Evolutionary conservation across 2,329 filamentous ascomycete genomes (phyloP).

Genomic region (Dendrostoma leiphaemia): DNA sequence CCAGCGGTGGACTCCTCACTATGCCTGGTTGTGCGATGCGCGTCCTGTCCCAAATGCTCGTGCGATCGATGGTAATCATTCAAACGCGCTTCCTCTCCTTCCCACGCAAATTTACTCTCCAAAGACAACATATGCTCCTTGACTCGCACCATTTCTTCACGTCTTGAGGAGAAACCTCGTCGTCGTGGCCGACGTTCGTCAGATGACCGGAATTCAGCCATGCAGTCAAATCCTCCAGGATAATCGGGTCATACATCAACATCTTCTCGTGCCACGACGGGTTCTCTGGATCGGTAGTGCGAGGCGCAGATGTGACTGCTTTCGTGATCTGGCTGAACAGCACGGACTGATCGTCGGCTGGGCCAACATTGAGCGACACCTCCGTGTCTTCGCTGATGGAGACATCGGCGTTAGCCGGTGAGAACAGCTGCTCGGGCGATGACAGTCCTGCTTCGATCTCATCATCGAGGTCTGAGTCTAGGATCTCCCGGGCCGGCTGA

Average conservation of each 20-base stretch:
- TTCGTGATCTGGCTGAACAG: slow-evolving; percentile 54
- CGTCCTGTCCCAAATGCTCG: background rate
- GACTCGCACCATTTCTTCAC: slow-evolving; percentile 90
- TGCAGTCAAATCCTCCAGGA: slow-evolving; percentile 77
- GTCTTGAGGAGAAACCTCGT: slow-evolving; percentile 59
- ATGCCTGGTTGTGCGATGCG: background rate
- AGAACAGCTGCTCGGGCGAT: slow-evolving; percentile 38
- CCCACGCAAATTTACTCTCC: slow-evolving; percentile 56
- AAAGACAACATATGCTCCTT: slow-evolving; percentile 81
- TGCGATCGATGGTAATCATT: background rate
- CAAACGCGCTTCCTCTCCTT: slow-evolving; percentile 51
- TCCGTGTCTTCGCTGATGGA: slow-evolving; percentile 45
- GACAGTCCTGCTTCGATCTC: slow-evolving; percentile 26
- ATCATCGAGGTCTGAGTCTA: slow-evolving; percentile 48
- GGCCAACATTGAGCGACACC: slow-evolving; percentile 36
- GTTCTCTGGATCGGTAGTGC: slow-evolving; percentile 44
- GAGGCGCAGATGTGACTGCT: slow-evolving; percentile 51
- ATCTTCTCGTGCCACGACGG: slow-evolving; percentile 91
- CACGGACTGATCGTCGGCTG: slow-evolving; percentile 39
- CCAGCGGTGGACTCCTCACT: background rate
- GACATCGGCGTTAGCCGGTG: slow-evolving; percentile 40
- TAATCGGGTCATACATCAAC: slow-evolving; percentile 85
- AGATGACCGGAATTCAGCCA: slow-evolving; percentile 79
- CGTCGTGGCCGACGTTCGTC: slow-evolving; percentile 60
- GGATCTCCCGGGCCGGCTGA: slow-evolving; percentile 42